Evolutionary conservation across 805 yeast genomes (phyloP), one percentile per base, ranked within the genome.

Genomic region (Starmera caribaea): DNA sequence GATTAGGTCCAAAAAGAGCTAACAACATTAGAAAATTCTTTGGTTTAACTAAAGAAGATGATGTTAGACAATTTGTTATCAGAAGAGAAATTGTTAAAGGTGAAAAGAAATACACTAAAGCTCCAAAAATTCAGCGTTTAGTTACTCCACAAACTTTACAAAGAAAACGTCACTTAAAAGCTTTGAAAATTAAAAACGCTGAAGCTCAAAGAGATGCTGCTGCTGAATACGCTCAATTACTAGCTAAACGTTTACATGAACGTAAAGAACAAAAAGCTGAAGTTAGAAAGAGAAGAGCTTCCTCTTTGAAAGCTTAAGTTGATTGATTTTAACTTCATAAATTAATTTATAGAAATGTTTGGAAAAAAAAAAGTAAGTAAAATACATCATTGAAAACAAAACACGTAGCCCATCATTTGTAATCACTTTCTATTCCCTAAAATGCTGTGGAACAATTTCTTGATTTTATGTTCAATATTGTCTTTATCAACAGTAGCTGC

Each of bases 1-100:
- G 97, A 81, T 82, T 92, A 67, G 98, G 98, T 66, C 98, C 98
- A 74, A 92, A 92, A 95, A 88, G 98, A 84, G 98, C 98, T 66
- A 90, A 88, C 94, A 74, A 90, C 90, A 92, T 92, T 73, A 89
- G 97, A 84, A 90, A 92, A 75, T 92, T 92, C 95, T 92, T 86
- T 68, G 97, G 97, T 76, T 83, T 87, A 63, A 67, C 94, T 73
- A 84, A 86, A 77, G 95, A 66, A 58, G 71, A 66, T 55, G 71
- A 66, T 58, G 74, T 68, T 52, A 69, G 73, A 68, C 73, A 76
- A 73, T 92, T 78, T 73, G 98, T 92, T 60, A 81, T 92, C 66
- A 92, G 97, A 79, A 89, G 98, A 76, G 96, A 90, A 71, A 82
- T 92, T 58, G 81, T 81, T 75, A 94, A 92, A 82, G 94, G 94